A percentile compares a stretch with the other conserved stretches of the same genome.
These are phyloP conservation scores for Monosporascus sp. DNA, from an alignment of 2,329 filamentous ascomycete species.

Conservation along the genomic window DNA sequence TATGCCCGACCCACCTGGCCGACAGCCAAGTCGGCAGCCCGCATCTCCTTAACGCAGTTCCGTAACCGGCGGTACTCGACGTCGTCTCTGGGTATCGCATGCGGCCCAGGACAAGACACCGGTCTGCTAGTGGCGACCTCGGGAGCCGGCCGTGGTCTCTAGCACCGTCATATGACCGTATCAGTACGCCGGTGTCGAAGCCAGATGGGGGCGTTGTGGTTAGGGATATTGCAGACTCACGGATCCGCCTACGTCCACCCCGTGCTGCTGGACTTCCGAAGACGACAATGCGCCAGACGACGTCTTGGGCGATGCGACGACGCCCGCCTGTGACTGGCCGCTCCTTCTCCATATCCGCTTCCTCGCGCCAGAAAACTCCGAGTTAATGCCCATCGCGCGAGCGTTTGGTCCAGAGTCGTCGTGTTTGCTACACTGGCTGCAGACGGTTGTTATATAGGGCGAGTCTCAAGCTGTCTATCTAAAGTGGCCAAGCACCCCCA, in stretches of 20 bases:
- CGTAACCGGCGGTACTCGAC: conserved; percentile 1
- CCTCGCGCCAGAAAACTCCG: neutral
- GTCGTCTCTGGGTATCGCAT: neutral
- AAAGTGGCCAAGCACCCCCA: no score
- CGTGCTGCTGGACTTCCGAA: neutral
- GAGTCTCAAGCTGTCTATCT: no score
- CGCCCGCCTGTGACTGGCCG: neutral
- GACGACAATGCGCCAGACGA: neutral
- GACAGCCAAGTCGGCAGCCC: conserved; percentile 3
- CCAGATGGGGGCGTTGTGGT: no score
- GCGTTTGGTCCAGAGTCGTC: neutral
- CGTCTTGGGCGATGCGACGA: neutral
- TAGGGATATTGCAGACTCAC: no score
- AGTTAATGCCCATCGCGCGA: neutral
- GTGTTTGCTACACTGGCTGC: no score
- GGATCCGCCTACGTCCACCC: no score
- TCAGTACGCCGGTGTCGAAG: no score
- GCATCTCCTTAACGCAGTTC: conserved; percentile 8
- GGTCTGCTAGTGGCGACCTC: neutral
- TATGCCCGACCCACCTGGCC: conserved; percentile 37
- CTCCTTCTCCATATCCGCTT: neutral
- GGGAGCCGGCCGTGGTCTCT: neutral
- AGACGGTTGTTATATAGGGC: no score
- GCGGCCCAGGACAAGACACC: neutral
- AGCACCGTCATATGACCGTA: neutral